Conservation (phyloP, 257 asterid genomes). For the Haberlea rhodopensis region DNA sequence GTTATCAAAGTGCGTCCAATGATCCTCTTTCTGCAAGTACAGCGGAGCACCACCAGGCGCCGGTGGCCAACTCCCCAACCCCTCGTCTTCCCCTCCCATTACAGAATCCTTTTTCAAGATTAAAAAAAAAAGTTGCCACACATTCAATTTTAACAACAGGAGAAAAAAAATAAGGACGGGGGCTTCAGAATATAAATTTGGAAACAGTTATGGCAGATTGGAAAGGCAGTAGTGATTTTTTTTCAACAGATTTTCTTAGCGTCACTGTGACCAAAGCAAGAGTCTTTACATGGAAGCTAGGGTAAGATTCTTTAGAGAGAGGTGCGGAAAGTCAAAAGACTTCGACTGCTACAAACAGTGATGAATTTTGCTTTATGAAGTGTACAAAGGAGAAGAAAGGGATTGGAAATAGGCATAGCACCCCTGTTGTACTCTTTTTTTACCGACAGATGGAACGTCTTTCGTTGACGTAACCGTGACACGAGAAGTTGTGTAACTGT, state of each 20-base stretch:
- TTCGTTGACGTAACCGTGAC: too few relatives aligned
- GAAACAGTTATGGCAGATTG: slow-evolving; percentile 41
- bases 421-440: too few relatives aligned
- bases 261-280: slow-evolving; percentile 20
- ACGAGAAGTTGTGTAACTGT: too few relatives aligned
- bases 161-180: not conserved
- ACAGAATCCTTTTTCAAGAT: not conserved
- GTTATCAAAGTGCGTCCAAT: slow-evolving; percentile 88
- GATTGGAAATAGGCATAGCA: too few relatives aligned
- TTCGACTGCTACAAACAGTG: too few relatives aligned
- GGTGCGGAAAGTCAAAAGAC: too few relatives aligned
- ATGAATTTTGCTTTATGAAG: too few relatives aligned
- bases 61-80: slow-evolving; percentile 64
- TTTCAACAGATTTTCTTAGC: slow-evolving; percentile 18
- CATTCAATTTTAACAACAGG: not conserved
- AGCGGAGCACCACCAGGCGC: slow-evolving; percentile 59
- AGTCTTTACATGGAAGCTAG: not conserved
- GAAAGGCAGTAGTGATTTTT: slow-evolving; percentile 27
- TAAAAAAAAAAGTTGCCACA: not conserved
- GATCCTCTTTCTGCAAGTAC: slow-evolving; percentile 59
- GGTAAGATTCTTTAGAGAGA: not conserved
- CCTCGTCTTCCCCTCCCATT: slow-evolving; percentile 69
- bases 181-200: not conserved
- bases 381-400: too few relatives aligned
- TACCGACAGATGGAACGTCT: too few relatives aligned